Base-by-base conservation (phyloP, 345 rosid species). In the Litchi chinensis region DNA sequence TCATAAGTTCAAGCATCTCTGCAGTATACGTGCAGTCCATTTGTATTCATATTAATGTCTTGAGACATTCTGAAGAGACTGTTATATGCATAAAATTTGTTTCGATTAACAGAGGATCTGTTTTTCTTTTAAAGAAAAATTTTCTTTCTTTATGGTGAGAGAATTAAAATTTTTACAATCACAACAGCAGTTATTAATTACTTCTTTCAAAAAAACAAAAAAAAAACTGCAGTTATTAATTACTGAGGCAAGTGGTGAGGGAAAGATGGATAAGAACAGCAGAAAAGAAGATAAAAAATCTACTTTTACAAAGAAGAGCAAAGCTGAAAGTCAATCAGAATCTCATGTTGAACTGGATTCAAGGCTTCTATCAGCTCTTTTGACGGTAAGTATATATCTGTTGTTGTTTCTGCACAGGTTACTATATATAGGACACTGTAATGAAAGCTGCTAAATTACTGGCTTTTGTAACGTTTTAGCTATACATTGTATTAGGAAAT, bases 281-380 rank as follows among this genome's bases (percentile, higher is more conserved):
- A 85, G 76, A 74, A 67, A 24, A 26, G 63, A 79, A 26, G 81
- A 64, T 52, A 86, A 76, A 83, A 74, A 77, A 67, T 50, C 74
- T 32, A 62, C 59, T 73, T 66, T 82, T 57, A 39, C 77, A 32
- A 89, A 83, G 87, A 86, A 81, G 76, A 81, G 73, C 21, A 84
- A 89, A 57, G 76, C 48, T 40, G 82, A 90, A 74, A 81, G 50
- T 70, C 46, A 85, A 16, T 44, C 83, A 62, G 98, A 93, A 41
- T 75, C 93, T 81, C 97, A 88, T 77, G 85, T 90, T 73, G 99
- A 96, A 84, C 66, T 96, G 89, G 99, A 96, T 88, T 96, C 99
- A 73, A 87, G 99, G 78, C 86, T 96, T 81, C 83, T 96, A 24
- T 96, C 99, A 32, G 97, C 93, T 83, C 92, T 96, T 59, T 86